A percentile compares a stretch with the other conserved stretches of the same genome.
phyloP scores from a whole-genome alignment of 345 rosid genomes.

The Odontarrhena argentea region DNA sequence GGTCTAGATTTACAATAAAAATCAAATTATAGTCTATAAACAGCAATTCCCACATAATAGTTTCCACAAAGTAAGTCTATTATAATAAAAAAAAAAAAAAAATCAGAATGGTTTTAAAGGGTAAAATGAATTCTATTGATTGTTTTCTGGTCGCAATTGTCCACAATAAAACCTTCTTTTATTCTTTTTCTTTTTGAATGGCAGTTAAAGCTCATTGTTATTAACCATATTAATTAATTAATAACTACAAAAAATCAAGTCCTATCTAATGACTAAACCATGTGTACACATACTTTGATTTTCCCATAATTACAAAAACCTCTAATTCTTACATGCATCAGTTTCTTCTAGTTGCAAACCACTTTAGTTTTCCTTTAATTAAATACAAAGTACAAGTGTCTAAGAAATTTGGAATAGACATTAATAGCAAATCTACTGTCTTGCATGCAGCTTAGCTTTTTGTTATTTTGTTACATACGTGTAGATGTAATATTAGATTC shows the following conservation, averaged over 20 bases:
- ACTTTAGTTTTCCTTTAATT: conserved; percentile 2
- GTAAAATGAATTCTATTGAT: neutral
- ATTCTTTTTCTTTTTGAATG: neutral
- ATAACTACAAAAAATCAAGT: neutral
- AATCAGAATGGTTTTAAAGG: neutral
- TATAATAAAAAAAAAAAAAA: neutral
- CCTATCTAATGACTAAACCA: neutral
- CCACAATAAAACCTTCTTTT: neutral
- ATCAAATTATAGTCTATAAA: too few species aligned
- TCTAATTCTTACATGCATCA: neutral
- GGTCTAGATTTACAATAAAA: too few species aligned
- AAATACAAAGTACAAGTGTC: conserved; percentile 12
- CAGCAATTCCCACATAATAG: too few species aligned
- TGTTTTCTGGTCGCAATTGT: neutral
- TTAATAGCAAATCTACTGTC: conserved; percentile 19
- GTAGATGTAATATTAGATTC: conserved; percentile 21
- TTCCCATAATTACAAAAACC: neutral
- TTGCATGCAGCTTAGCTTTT: conserved; percentile 29
- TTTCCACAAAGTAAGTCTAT: neutral
- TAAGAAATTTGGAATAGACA: neutral
- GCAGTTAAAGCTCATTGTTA: conserved; percentile 21
- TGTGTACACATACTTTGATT: neutral
- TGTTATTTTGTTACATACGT: conserved; percentile 17
- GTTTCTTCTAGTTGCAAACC: conserved; percentile 11
- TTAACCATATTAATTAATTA: conserved; percentile 4